Base-by-base conservation (phyloP, 2,329 filamentous ascomycete species). In the Setomelanomma holmii region DNA sequence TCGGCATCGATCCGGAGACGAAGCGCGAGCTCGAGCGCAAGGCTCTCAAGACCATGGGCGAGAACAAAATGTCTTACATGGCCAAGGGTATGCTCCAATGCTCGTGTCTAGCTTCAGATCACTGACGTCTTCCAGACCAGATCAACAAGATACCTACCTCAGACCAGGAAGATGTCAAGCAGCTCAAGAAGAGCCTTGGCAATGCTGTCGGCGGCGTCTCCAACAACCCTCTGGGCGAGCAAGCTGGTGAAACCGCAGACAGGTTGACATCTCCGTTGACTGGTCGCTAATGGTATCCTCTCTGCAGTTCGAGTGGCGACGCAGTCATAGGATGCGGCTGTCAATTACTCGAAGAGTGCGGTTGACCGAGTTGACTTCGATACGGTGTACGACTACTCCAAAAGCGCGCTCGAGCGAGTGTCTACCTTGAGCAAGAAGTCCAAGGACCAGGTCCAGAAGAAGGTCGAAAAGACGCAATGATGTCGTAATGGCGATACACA, bases 41-140 rank as follows among this genome's bases (percentile, higher is more conserved):
- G 48, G 79, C 78, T 4, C 69, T 82, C 34, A 69, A 79, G 58
- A 79, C 78, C n/a, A 81, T 82, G 78, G 79, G 79, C 53, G 79
- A 82, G 63, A 82, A 82, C 70, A 81, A 81, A 62, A 71, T 75
- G 56, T 76, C 73, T 14, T 77, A 76, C 56, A 53, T 76, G 35
- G 63, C 72, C 53, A 76, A 76, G 59, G 74, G 75, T 73, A 49
- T 35, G 55, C 12, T 16, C 8, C 27, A 21, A 34, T 14, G 21
- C 16, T 39, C 16, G 14, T 11, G 2, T 14, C 8, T 12, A 14
- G 21, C 8, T 30, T 40, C 30, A 36, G 3, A 35, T n/a, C 44
- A 40, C 55, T 63, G n/a, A 67, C 57, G 45, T 7, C 19, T 5
- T 12, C n/a, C 47, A 75, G 73, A 72, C 55, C 68, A 72, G 49